These are phyloP conservation scores for Phellopilus nigrolimitatus DNA, from an alignment of 1,284 basidiomycete species.

Conservation along the genomic window DNA sequence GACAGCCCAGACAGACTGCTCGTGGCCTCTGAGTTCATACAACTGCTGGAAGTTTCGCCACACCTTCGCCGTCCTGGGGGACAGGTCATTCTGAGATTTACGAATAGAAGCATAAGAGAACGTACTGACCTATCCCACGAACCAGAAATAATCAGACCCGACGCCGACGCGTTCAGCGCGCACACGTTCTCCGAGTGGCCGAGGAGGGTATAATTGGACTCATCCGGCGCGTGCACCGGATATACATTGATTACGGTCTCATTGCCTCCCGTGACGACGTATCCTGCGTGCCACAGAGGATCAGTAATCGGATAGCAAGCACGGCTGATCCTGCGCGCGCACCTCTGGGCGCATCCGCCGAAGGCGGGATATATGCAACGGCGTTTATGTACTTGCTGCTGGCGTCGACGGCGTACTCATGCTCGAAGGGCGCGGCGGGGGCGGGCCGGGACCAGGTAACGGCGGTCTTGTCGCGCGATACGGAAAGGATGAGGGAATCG, in stretches of 20 bases:
- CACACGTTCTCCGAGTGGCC: conserved; percentile 94
- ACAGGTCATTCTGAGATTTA: conserved; percentile 2
- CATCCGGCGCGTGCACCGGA: conserved; percentile 51
- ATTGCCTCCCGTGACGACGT: conserved; percentile 79
- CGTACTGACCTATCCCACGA: conserved; percentile 89
- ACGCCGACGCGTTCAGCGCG: conserved; percentile 66
- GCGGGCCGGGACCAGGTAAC: conserved; percentile 74
- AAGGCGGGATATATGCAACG: conserved; percentile 69
- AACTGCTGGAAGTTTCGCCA: conserved; percentile 82
- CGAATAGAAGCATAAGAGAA: not conserved
- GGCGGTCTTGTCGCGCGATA: conserved; percentile 86
- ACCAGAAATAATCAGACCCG: conserved; percentile 84
- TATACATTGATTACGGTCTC: conserved; percentile 83
- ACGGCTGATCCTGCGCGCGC: conserved; percentile 24
- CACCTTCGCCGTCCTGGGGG: conserved; percentile 80
- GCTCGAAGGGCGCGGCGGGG: conserved; percentile 44
- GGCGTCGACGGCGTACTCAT: conserved; percentile 54
- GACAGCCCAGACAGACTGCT: conserved; percentile 94
- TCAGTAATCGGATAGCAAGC: not conserved
- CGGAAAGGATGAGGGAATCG: conserved; percentile 74
- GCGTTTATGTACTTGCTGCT: conserved; percentile 80
- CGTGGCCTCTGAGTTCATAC: conserved; percentile 80
- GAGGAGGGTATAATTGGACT: conserved; percentile 75
- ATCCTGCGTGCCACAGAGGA: conserved; percentile 48
- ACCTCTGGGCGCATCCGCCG: conserved; percentile 66